Conservation (phyloP, 768 basidiomycete species). For the Collybia nuda region DNA sequence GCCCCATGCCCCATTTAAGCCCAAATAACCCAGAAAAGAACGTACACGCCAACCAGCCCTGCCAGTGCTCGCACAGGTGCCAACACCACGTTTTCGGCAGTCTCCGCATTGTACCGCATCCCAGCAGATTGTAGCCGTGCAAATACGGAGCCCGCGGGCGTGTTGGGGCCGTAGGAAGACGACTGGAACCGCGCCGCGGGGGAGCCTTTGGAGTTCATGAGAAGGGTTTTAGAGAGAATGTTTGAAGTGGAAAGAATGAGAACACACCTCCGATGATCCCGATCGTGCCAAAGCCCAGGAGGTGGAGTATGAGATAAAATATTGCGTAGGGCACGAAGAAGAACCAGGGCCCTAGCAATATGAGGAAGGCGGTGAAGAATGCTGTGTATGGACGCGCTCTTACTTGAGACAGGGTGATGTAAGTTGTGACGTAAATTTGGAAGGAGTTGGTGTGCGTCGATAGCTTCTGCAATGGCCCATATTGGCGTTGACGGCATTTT, state of each 20-base stretch:
- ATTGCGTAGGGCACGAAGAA: not conserved
- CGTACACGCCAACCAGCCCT: not conserved
- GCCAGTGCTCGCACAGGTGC: not conserved
- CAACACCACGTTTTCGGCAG: not conserved
- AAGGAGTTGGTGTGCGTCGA: no score
- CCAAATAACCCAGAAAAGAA: slow-evolving; percentile 10
- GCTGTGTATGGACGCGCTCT: not conserved
- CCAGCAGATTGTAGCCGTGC: not conserved
- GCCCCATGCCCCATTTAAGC: no score
- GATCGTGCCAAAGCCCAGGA: no score
- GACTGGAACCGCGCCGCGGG: not conserved
- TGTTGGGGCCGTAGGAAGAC: not conserved
- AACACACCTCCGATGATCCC: no score
- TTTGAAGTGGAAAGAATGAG: no score
- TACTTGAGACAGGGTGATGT: not conserved
- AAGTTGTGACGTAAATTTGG: no score
- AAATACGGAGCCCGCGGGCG: not conserved
- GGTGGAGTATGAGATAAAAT: no score
- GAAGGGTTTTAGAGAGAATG: not conserved
- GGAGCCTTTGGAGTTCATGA: not conserved
- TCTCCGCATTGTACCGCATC: not conserved
- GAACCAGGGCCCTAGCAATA: not conserved
- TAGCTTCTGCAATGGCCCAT: no score
- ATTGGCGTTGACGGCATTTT: no score
- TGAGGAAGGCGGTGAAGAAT: not conserved